Evolutionary conservation across 176 grass and related monocot species (phyloP).

Genomic region (Tuctoria greenei): DNA sequence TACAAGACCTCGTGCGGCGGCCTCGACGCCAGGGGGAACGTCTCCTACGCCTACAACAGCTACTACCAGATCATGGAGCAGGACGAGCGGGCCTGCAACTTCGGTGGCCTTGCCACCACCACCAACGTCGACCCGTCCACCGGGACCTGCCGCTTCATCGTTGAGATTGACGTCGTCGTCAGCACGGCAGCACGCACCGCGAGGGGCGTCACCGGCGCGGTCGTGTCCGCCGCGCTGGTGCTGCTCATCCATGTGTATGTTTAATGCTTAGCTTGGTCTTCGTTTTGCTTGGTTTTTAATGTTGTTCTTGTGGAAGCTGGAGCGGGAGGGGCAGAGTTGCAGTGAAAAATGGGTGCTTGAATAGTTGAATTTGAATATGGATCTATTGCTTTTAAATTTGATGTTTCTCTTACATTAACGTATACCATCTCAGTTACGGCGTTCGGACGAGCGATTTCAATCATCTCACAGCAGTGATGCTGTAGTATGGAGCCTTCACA

Average conservation of each 20-base stretch:
- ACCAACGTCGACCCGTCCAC: conserved; percentile 58
- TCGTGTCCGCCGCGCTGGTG: not conserved
- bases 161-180: conserved; percentile 48
- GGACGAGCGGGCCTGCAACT: conserved; percentile 66
- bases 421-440: too few species aligned
- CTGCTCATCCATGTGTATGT: not conserved
- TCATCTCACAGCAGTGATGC: too few species aligned
- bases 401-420: too few species aligned
- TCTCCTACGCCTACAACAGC: conserved; percentile 75
- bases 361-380: too few species aligned
- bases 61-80: conserved; percentile 83
- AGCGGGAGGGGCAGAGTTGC: too few species aligned
- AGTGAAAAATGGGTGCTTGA: too few species aligned
- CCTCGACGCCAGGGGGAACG: conserved; percentile 69
- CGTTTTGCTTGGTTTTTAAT: too few species aligned
- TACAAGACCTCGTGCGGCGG: conserved; percentile 72
- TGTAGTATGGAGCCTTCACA: too few species aligned
- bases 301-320: too few species aligned
- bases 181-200: not conserved
- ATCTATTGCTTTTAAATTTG: too few species aligned
- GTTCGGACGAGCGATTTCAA: too few species aligned
- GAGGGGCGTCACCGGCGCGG: not conserved
- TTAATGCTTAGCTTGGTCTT: too few species aligned
- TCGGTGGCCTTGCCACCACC: conserved; percentile 47
- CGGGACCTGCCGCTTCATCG: conserved; percentile 48